These are phyloP conservation scores for Ophiostoma perfectum DNA, from an alignment of 2,329 filamentous ascomycete species.

Conservation along the genomic window DNA sequence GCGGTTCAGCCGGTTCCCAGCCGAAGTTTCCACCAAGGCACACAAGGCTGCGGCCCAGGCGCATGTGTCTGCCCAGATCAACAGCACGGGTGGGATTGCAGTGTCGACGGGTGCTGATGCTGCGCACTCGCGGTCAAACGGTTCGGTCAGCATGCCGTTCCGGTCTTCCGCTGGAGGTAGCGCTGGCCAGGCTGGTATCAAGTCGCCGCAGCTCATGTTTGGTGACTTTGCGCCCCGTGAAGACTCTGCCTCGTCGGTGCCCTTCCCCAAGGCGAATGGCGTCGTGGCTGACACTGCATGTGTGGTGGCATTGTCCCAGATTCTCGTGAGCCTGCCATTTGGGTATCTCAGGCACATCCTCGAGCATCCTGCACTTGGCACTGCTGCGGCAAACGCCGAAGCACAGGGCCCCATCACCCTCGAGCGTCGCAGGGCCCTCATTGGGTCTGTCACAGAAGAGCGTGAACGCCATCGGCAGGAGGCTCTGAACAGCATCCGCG, in stretches of 20 bases:
- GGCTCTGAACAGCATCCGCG: slow-evolving; percentile 35
- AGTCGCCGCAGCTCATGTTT: slow-evolving; percentile 53
- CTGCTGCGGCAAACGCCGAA: neutral
- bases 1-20: slow-evolving; percentile 8
- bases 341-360: slow-evolving; percentile 59
- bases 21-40: neutral
- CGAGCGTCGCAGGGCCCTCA: neutral
- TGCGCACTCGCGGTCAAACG: slow-evolving; percentile 17
- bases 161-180: slow-evolving; percentile 1
- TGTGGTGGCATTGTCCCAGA: slow-evolving; percentile 50
- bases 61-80: neutral
- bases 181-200: neutral
- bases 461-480: slow-evolving; percentile 52
- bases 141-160: slow-evolving; percentile 24
- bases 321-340: slow-evolving; percentile 67
- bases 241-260: neutral
- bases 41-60: neutral
- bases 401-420: slow-evolving; percentile 34
- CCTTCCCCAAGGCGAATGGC: neutral
- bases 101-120: neutral
- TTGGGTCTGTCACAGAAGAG: slow-evolving; percentile 46
- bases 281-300: slow-evolving; percentile 35
- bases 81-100: neutral
- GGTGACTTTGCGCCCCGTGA: slow-evolving; percentile 53
- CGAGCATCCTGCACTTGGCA: slow-evolving; percentile 52